Evolutionary conservation across 345 rosid genomes (phyloP).

Genomic region (Bruguiera sexangula): DNA sequence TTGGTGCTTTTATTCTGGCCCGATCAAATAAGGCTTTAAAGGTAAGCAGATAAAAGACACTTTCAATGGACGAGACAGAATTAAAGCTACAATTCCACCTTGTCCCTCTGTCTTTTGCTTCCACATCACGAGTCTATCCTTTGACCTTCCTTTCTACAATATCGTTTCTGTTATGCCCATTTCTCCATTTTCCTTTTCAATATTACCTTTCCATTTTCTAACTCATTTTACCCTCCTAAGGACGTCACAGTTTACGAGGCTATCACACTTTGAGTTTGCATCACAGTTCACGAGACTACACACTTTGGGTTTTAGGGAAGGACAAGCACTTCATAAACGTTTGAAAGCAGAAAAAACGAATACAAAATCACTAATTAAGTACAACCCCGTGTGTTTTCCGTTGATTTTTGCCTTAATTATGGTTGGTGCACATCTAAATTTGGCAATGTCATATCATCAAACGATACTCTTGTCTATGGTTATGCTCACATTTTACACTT

Average conservation of each 20-base stretch:
- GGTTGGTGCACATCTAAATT: background rate
- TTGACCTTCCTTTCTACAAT: background rate
- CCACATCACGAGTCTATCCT: constrained; percentile 4
- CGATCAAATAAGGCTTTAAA: too few relatives aligned
- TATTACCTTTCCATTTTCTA: too few relatives aligned
- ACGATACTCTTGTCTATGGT: background rate
- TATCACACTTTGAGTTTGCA: too few relatives aligned
- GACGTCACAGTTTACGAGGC: too few relatives aligned
- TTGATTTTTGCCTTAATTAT: background rate
- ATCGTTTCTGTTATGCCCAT: background rate
- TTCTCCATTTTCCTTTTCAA: too few relatives aligned
- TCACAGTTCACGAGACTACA: too few relatives aligned
- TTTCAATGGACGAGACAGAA: background rate
- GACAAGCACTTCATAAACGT: too few relatives aligned
- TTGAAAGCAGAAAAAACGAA: too few relatives aligned
- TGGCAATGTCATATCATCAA: background rate
- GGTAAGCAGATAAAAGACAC: constrained; percentile 12
- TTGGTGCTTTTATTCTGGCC: background rate
- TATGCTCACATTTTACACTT: background rate
- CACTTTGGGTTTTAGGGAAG: too few relatives aligned
- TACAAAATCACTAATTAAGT: too few relatives aligned
- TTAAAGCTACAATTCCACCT: background rate
- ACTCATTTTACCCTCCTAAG: too few relatives aligned
- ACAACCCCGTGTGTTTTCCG: background rate
- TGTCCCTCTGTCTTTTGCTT: background rate